These are phyloP conservation scores for Euphrasia confusa DNA, from an alignment of 257 asterid species.

Conservation along the genomic window DNA sequence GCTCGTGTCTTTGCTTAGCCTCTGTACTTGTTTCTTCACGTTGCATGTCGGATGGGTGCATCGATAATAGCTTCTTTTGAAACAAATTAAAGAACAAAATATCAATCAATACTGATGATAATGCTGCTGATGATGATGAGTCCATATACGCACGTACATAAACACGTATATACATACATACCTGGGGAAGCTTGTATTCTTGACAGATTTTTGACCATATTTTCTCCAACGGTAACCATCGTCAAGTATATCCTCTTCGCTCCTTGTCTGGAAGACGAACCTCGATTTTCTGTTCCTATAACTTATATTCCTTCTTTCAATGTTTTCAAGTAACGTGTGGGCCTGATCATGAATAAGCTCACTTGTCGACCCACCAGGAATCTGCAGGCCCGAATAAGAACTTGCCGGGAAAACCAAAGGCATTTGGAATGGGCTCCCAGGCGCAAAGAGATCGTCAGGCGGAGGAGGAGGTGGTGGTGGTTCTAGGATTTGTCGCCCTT, in stretches of 20 bases:
- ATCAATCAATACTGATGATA: neutral
- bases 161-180: slow-evolving; percentile 2
- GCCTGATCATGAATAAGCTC: neutral
- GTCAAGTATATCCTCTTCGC: slow-evolving; percentile 50
- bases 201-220: slow-evolving; percentile 49
- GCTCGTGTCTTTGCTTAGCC: slow-evolving; percentile 58
- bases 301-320: neutral
- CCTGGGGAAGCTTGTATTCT: slow-evolving; percentile 48
- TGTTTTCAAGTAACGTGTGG: slow-evolving; percentile 13
- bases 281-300: slow-evolving; percentile 23
- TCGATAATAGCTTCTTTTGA: slow-evolving; percentile 65
- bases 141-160: neutral
- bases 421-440: slow-evolving; percentile 1
- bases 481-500: slow-evolving; percentile 17
- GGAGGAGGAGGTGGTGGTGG: neutral
- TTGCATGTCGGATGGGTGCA: slow-evolving; percentile 87
- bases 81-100: neutral
- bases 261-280: slow-evolving; percentile 44
- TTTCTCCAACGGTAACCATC: slow-evolving; percentile 57
- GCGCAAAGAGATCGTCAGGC: neutral
- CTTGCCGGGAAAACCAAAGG: slow-evolving; percentile 7
- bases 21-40: slow-evolving; percentile 85
- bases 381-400: slow-evolving; percentile 11
- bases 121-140: neutral
- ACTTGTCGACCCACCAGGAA: neutral